These are phyloP conservation scores for Claviceps purpurea DNA, from an alignment of 2,329 filamentous ascomycete genomes.

Conservation along the genomic window DNA sequence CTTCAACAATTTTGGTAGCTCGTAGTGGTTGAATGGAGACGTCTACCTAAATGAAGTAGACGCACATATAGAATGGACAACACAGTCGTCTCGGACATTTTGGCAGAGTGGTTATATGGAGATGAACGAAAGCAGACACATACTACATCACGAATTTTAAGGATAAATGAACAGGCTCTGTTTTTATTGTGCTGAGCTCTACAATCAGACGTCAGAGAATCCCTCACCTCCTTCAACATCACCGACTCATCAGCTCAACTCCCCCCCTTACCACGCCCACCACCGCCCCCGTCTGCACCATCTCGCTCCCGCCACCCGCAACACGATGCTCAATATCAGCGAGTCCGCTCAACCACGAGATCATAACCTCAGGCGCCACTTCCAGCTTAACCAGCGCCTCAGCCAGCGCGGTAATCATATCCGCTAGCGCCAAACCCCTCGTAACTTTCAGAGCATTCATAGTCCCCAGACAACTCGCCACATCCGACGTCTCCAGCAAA, in stretches of 20 bases:
- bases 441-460: conserved; percentile 77
- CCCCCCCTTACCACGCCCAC: conserved; percentile 81
- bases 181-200: too few species aligned
- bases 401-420: conserved; percentile 77
- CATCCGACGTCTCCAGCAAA: conserved; percentile 70
- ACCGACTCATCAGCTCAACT: conserved; percentile 52
- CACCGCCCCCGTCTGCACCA: conserved; percentile 81
- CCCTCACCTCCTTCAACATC: not conserved
- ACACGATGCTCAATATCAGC: conserved; percentile 89
- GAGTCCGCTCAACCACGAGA: conserved; percentile 81
- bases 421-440: conserved; percentile 80
- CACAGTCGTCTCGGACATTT: too few species aligned
- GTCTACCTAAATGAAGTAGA: not conserved
- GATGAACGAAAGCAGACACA: too few species aligned
- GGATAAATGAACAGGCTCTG: too few species aligned
- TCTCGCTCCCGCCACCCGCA: conserved; percentile 74
- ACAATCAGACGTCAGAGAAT: too few species aligned
- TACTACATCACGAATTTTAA: too few species aligned
- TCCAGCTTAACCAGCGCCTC: conserved; percentile 75
- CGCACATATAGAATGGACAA: too few species aligned
- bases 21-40: not conserved
- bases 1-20: too few species aligned
- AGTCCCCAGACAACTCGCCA: conserved; percentile 77
- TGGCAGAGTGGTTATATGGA: too few species aligned
- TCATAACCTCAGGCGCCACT: conserved; percentile 74